These are phyloP conservation scores for Microdochium paspali DNA, from an alignment of 2,329 filamentous ascomycete species.

Conservation along the genomic window DNA sequence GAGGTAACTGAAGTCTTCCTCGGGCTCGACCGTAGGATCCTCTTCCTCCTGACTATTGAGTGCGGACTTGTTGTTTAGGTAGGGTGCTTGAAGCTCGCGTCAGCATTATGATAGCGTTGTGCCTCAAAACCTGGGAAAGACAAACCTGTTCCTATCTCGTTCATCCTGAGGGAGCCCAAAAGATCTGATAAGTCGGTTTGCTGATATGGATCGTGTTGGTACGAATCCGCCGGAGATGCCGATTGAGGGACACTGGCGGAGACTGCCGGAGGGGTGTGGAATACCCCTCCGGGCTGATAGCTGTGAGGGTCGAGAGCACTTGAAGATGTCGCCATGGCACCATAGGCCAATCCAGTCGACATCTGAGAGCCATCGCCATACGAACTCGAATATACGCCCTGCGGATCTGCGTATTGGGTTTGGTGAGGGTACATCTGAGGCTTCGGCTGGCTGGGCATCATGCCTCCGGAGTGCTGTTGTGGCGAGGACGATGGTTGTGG, in stretches of 20 bases:
- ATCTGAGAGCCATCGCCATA: constrained; percentile 35
- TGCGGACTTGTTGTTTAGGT: constrained; percentile 57
- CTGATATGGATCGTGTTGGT: constrained; percentile 54
- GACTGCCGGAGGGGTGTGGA: constrained; percentile 38
- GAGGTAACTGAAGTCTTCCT: constrained; percentile 62
- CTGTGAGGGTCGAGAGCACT: constrained; percentile 37
- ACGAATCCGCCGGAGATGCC: constrained; percentile 36
- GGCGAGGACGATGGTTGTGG: constrained; percentile 25
- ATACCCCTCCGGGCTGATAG: constrained; percentile 39
- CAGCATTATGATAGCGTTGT: not conserved
- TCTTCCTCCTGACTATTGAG: constrained; percentile 38
- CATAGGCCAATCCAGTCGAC: constrained; percentile 43
- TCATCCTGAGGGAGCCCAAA: constrained; percentile 77
- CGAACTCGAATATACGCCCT: constrained; percentile 21
- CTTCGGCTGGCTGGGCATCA: constrained; percentile 31
- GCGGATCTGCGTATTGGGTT: constrained; percentile 34
- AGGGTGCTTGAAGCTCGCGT: constrained; percentile 52
- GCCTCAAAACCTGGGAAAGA: not conserved
- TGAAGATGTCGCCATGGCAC: constrained; percentile 37
- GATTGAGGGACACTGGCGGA: constrained; percentile 30
- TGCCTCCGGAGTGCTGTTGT: constrained; percentile 12
- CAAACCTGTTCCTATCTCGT: constrained; percentile 77
- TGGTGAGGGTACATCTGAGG: constrained; percentile 38
- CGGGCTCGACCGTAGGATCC: constrained; percentile 57
- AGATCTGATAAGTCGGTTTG: constrained; percentile 69